Evolutionary conservation across 345 rosid genomes (phyloP), one percentile per base, ranked within the genome.

Genomic region (Mercurialis annua): DNA sequence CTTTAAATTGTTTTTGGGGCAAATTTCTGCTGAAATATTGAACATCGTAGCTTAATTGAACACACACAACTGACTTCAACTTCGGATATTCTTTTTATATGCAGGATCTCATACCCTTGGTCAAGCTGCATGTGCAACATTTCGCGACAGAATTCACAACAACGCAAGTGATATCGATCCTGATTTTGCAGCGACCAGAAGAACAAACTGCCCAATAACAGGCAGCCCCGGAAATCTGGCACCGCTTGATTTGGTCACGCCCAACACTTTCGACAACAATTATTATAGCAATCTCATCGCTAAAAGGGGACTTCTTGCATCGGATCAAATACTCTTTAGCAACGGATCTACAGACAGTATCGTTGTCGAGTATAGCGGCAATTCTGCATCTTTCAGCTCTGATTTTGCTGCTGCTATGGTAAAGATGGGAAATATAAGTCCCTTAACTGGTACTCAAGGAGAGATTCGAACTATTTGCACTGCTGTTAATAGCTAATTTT

Each of bases 391-490:
- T 58, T 58, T 58, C 44, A 34, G 16, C 34, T 33, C 17, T 34
- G 62, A 58, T 58, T 58, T 58, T 34, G 62, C 62, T 31, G n/a
- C 44, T 34, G 62, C 62, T 6, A 58, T 58, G 62, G 62, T 58
- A 20, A 58, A 14, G 58, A 53, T 53, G 58, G 58, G 58, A 26
- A 29, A 53, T 14, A 53, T 53, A 23, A 29, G 29, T 2, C 42
- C 40, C 20, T 9, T 58, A n/a, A 58, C 40, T n/a, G 62, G 40
- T 31, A 10, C 62, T 33, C 62, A 34, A 34, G 62, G 62, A 34
- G 24, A 58, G 21, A 17, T 58, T 15, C 62, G 62, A n/a, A 29
- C 27, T 1, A 10, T 33, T 33, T 58, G 62, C 14, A n/a, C 2
- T 34, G 62, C 20, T 10, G 43, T 34, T 34, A 58, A 67, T 38